These are phyloP conservation scores for Chlorella variabilis DNA, from an alignment of 163 green algal species.

Conservation along the genomic window DNA sequence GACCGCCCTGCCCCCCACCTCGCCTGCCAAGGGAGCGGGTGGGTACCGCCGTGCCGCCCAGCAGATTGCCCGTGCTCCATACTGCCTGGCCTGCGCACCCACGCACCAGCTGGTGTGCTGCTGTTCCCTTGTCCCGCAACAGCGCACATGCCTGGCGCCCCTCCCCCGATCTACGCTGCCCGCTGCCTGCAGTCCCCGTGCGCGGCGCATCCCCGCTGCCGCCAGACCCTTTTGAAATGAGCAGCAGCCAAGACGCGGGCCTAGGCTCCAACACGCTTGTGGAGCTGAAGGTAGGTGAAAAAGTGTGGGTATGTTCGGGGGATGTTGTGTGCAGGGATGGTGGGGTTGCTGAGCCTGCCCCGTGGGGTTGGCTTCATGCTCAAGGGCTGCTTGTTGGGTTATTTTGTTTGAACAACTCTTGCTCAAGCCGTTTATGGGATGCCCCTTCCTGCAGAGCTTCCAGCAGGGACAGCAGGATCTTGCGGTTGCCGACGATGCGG, in stretches of 20 bases:
- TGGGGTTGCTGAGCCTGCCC: too few relatives aligned
- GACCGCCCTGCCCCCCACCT: not conserved
- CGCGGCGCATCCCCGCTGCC: conserved; percentile 14
- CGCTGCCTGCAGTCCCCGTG: not conserved
- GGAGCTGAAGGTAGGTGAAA: conserved; percentile 3
- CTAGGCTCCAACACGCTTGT: not conserved
- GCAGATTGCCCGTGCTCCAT: too few relatives aligned
- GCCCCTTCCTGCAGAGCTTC: not conserved
- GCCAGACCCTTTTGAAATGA: conserved; percentile 28
- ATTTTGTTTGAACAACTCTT: not conserved
- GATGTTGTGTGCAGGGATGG: too few relatives aligned
- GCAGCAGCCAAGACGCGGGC: too few relatives aligned
- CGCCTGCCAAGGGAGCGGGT: conserved; percentile 5
- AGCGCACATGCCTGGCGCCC: not conserved
- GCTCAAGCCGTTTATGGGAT: not conserved
- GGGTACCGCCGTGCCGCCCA: not conserved
- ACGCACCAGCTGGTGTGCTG: not conserved
- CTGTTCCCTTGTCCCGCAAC: not conserved
- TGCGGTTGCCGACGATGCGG: not conserved
- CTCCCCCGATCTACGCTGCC: too few relatives aligned
- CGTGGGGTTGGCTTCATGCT: too few relatives aligned
- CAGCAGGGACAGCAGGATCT: not conserved
- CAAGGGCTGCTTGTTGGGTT: not conserved
- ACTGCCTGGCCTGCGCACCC: too few relatives aligned
- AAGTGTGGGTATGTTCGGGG: too few relatives aligned